These are phyloP conservation scores for Termitomyces sp. DNA, from an alignment of 768 basidiomycete species.

Conservation along the genomic window DNA sequence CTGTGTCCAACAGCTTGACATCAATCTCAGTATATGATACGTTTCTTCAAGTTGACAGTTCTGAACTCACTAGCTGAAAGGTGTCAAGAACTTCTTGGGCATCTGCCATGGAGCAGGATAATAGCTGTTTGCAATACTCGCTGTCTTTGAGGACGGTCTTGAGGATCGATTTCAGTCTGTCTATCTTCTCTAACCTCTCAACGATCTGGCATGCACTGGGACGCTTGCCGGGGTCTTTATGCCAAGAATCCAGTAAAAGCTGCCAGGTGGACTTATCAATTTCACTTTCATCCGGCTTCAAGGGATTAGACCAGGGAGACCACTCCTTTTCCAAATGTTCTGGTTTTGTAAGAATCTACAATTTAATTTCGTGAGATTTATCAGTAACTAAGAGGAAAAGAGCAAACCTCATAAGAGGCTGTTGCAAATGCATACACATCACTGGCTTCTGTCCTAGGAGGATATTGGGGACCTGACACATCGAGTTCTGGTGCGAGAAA, in stretches of 20 bases:
- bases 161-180: neutral
- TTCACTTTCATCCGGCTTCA: neutral
- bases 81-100: too few species aligned
- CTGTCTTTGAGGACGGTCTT: neutral
- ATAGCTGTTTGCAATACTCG: neutral
- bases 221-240: neutral
- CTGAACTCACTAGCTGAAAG: slow-evolving; percentile 1
- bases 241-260: too few species aligned
- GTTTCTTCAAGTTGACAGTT: too few species aligned
- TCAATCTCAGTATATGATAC: neutral
- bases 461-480: too few species aligned
- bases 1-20: slow-evolving; percentile 3
- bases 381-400: neutral
- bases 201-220: neutral
- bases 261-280: neutral
- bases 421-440: slow-evolving; percentile 14
- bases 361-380: neutral
- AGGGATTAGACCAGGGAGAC: too few species aligned
- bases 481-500: too few species aligned
- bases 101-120: neutral
- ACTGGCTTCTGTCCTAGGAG: neutral
- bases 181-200: neutral
- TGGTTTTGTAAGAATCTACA: slow-evolving; percentile 6
- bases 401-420: too few species aligned
- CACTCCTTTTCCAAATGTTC: neutral